Percentiles rank a stretch among this genome's conserved stretches.
These are phyloP conservation scores for Williopsis jadinii DNA, from an alignment of 1,139 yeast species.

Conservation along the genomic window DNA sequence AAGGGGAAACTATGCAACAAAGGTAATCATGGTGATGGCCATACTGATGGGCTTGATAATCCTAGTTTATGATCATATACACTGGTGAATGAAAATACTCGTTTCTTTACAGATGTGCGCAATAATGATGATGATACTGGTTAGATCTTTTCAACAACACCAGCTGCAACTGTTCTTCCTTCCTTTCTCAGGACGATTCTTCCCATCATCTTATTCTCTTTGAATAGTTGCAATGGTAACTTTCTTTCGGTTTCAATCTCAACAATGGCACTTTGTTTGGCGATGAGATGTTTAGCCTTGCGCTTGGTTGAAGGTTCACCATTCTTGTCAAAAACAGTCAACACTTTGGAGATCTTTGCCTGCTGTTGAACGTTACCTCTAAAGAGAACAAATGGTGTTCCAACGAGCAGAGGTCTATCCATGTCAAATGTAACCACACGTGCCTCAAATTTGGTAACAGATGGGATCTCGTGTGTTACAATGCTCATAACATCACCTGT, in stretches of 20 bases:
- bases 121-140: not conserved
- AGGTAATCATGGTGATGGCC: constrained; percentile 55
- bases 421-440: constrained; percentile 63
- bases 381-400: constrained; percentile 77
- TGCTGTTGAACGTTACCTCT: constrained; percentile 77
- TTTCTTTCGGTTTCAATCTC: constrained; percentile 52
- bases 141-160: constrained; percentile 37
- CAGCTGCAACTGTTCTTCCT: constrained; percentile 87
- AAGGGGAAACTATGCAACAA: constrained; percentile 65
- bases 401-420: constrained; percentile 68
- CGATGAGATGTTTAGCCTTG: constrained; percentile 63
- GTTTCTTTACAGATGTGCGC: not conserved
- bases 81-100: not conserved
- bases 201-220: constrained; percentile 61
- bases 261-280: constrained; percentile 68
- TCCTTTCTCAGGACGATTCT: constrained; percentile 80
- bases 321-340: constrained; percentile 41
- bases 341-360: constrained; percentile 56
- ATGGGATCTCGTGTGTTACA: constrained; percentile 38
- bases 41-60: constrained; percentile 55
- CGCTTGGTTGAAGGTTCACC: constrained; percentile 39
- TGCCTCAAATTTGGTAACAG: constrained; percentile 46
- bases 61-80: constrained; percentile 45
- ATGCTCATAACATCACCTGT: constrained; percentile 71
- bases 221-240: constrained; percentile 56